These are phyloP conservation scores for Leccinum pellstonianum DNA, from an alignment of 768 basidiomycete species.

Conservation along the genomic window DNA sequence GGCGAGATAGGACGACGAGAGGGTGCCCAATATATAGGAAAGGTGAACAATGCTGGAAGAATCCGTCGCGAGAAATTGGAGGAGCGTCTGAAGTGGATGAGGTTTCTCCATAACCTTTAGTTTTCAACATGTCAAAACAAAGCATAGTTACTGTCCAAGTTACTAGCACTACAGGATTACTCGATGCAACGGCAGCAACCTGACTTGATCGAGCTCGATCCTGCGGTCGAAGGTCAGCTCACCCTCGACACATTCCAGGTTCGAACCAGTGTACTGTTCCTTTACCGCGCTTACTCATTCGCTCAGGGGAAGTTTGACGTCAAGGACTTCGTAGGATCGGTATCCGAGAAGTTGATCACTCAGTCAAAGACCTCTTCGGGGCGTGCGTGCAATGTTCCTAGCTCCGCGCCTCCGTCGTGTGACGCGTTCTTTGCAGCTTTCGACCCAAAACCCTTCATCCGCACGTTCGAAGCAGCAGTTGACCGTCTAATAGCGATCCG, in stretches of 20 bases:
- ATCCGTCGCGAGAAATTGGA: conserved; percentile 74
- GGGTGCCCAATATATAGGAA: conserved; percentile 54
- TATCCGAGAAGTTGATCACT: conserved; percentile 85
- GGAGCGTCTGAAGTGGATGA: conserved; percentile 58
- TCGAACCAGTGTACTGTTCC: not conserved
- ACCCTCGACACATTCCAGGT: conserved; percentile 59
- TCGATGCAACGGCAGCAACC: conserved; percentile 20
- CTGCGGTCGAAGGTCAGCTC: conserved; percentile 52
- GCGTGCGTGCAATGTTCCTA: conserved; percentile 51
- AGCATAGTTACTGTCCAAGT: not conserved
- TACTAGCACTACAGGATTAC: not conserved
- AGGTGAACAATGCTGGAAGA: conserved; percentile 55
- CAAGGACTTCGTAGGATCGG: conserved; percentile 80
- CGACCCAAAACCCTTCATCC: conserved; percentile 89
- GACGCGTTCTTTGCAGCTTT: conserved; percentile 58
- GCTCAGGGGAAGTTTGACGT: conserved; percentile 85
- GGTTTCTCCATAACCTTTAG: conserved; percentile 41
- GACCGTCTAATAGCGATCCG: conserved; percentile 85
- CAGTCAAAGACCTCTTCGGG: conserved; percentile 83
- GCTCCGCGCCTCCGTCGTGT: not conserved
- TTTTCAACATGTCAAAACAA: conserved; percentile 37
- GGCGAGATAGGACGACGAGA: conserved; percentile 50
- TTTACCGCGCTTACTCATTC: conserved; percentile 8
- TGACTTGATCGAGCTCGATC: conserved; percentile 42
- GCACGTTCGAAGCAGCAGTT: conserved; percentile 87